phyloP scores from a whole-genome alignment of 345 rosid species.

The Linum tenue region DNA sequence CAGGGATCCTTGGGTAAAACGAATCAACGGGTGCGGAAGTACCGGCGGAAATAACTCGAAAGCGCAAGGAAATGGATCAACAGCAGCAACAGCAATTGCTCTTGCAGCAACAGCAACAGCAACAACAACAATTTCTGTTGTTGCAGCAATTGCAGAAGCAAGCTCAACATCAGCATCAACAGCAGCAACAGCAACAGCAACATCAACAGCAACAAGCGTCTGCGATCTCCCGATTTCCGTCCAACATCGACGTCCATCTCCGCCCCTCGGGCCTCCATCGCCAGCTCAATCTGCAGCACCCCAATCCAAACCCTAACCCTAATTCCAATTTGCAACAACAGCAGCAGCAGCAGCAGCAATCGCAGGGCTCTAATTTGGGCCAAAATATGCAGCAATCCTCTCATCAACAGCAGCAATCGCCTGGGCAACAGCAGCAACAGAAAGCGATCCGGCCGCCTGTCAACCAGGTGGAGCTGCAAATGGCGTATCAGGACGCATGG shows the following conservation, averaged over 20 bases:
- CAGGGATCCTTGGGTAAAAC: not conserved
- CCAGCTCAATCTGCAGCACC: slow-evolving; percentile 27
- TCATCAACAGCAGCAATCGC: slow-evolving; percentile 16
- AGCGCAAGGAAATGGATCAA: slow-evolving; percentile 23
- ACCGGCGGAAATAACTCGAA: not conserved
- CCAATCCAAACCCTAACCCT: slow-evolving; percentile 28
- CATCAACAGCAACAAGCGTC: slow-evolving; percentile 53
- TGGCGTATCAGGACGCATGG: slow-evolving; percentile 95
- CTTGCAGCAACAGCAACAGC: slow-evolving; percentile 40
- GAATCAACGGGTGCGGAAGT: not conserved
- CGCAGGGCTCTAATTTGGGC: slow-evolving; percentile 23
- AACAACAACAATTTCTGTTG: slow-evolving; percentile 54
- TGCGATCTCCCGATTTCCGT: slow-evolving; percentile 86
- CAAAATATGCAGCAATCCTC: slow-evolving; percentile 23
- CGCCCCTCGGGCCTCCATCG: slow-evolving; percentile 50
- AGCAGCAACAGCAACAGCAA: slow-evolving; percentile 37
- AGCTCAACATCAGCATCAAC: slow-evolving; percentile 29
- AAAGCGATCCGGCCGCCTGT: slow-evolving; percentile 46
- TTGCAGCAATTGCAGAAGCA: slow-evolving; percentile 50
- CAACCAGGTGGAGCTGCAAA: slow-evolving; percentile 71
- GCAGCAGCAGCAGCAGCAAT: slow-evolving; percentile 19
- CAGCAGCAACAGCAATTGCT: slow-evolving; percentile 30
- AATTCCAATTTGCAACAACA: slow-evolving; percentile 15
- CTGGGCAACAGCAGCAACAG: slow-evolving; percentile 32
- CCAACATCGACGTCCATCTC: slow-evolving; percentile 80